Conservation (phyloP, 1,139 yeast species). For the Nematodospora anomalae region DNA sequence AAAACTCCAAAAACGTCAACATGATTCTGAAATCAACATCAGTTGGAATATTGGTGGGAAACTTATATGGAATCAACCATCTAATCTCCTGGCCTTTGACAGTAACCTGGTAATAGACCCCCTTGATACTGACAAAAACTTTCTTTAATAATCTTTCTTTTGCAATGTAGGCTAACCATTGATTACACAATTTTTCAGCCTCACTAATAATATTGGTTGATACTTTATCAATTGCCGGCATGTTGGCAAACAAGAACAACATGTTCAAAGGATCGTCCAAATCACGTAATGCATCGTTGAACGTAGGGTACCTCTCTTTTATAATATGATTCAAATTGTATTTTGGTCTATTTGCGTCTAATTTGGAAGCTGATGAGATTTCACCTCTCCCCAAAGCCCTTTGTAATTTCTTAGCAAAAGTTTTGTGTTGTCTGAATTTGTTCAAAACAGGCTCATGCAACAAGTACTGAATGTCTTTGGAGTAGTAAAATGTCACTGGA, state of each 20-base stretch:
- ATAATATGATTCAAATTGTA: conserved; percentile 88
- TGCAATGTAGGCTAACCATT: conserved; percentile 94
- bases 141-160: conserved; percentile 79
- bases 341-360: conserved; percentile 67
- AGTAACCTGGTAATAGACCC: conserved; percentile 91
- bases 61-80: conserved; percentile 97
- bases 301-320: conserved; percentile 94
- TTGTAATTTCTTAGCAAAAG: conserved; percentile 87
- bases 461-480: conserved; percentile 91
- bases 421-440: conserved; percentile 93
- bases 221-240: conserved; percentile 91
- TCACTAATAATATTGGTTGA: conserved; percentile 78
- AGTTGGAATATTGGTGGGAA: conserved; percentile 91
- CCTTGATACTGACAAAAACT: conserved; percentile 94
- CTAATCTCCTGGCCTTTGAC: conserved; percentile 89
- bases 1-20: conserved; percentile 95
- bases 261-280: conserved; percentile 93
- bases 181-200: conserved; percentile 84
- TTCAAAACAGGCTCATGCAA: conserved; percentile 92
- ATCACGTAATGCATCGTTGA: conserved; percentile 88
- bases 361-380: conserved; percentile 79
- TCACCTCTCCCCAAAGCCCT: conserved; percentile 93
- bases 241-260: conserved; percentile 88
- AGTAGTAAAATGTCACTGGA: conserved; percentile 90
- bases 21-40: conserved; percentile 96